Evolutionary conservation across 495 filamentous ascomycete genomes (phyloP).

Genomic region (Terfezia boudieri): DNA sequence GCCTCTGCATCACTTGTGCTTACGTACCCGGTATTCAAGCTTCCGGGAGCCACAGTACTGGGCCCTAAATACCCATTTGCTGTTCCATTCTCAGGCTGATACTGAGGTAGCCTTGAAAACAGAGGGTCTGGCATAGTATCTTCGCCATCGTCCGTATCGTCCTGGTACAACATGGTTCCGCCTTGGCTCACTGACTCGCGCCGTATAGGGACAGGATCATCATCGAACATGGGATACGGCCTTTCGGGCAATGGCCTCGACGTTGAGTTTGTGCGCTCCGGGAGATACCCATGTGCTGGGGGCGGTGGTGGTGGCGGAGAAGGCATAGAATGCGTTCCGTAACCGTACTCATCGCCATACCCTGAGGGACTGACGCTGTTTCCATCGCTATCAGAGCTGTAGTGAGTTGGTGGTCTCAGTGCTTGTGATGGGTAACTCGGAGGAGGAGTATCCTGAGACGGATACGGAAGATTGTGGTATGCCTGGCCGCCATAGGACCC

Average conservation of each 20-base stretch:
- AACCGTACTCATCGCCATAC: conserved; percentile 6
- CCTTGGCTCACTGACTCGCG: neutral
- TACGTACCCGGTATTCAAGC: conserved; percentile 4
- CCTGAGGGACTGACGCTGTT: conserved; percentile 13
- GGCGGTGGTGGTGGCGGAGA: conserved; percentile 26
- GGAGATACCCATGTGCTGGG: conserved; percentile 24
- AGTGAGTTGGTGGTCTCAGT: conserved; percentile 15
- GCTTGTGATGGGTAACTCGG: neutral
- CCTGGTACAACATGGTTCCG: neutral
- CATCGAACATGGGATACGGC: conserved; percentile 1
- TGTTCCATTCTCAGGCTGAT: conserved; percentile 19
- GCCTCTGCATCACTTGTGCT: conserved; percentile 81
- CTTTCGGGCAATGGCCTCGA: conserved; percentile 35
- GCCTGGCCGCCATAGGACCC: neutral
- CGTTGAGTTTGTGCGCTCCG: conserved; percentile 19
- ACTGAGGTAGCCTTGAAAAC: conserved; percentile 8
- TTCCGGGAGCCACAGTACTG: neutral
- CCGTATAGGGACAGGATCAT: neutral
- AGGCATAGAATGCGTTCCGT: conserved; percentile 10
- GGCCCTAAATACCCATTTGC: conserved; percentile 29
- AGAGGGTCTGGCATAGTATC: conserved; percentile 10
- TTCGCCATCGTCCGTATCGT: conserved; percentile 5
- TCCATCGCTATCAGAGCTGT: conserved; percentile 17
- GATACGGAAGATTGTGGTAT: neutral
- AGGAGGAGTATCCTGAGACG: neutral